These are phyloP conservation scores for Ordospora pajunii DNA, from an alignment of 371 early-diverging fungal genomes.

Conservation along the genomic window DNA sequence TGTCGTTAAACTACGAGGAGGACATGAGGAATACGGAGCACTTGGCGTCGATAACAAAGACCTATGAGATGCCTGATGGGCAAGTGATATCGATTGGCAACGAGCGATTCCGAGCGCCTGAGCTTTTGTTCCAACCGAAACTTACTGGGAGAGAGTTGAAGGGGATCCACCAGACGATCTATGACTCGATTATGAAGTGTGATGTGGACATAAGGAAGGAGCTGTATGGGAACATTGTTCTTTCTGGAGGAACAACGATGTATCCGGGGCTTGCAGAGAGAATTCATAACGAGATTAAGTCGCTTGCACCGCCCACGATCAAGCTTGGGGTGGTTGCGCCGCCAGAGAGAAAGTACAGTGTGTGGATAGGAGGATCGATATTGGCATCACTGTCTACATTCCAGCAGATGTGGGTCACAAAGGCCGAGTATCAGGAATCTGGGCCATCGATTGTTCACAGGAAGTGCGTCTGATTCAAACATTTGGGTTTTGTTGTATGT, in stretches of 20 bases:
- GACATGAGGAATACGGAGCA: constrained; percentile 77
- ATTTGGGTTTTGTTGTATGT: not conserved
- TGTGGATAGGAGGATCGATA: constrained; percentile 99
- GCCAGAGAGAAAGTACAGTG: constrained; percentile 99
- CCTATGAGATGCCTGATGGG: constrained; percentile 97
- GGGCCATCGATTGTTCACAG: constrained; percentile 62
- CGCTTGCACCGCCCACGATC: constrained; percentile 89
- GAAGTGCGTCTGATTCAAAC: constrained; percentile 61
- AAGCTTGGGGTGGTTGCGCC: constrained; percentile 98
- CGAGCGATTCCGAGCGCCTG: constrained; percentile 94
- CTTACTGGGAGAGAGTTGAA: constrained; percentile 76
- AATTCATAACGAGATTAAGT: constrained; percentile 92
- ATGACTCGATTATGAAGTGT: constrained; percentile 88
- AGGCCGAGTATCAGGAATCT: constrained; percentile 81
- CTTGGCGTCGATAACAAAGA: constrained; percentile 72
- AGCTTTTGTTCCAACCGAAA: constrained; percentile 94
- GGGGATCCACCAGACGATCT: constrained; percentile 85
- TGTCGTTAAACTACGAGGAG: constrained; percentile 90
- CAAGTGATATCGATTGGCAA: constrained; percentile 91
- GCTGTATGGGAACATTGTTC: constrained; percentile 83
- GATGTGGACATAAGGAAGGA: constrained; percentile 93
- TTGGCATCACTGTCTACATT: constrained; percentile 94
- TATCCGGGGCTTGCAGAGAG: constrained; percentile 67
- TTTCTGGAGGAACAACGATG: constrained; percentile 72
- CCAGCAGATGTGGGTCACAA: constrained; percentile 92